These are phyloP conservation scores for Moricandia arvensis DNA, from an alignment of 345 rosid genomes.

Conservation along the genomic window DNA sequence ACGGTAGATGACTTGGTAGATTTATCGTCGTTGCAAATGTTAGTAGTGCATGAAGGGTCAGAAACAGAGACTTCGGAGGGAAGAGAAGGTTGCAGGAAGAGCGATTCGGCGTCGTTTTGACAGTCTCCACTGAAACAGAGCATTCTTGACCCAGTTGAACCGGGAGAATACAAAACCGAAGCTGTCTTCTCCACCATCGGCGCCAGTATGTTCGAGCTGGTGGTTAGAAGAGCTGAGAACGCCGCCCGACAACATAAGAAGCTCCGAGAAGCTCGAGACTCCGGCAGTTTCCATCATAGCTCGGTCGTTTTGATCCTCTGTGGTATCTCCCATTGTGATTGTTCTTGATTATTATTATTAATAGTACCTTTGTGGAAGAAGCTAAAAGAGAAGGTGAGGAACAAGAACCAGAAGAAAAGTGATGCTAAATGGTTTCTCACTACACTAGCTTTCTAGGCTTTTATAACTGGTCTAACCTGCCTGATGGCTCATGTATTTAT, in stretches of 20 bases:
- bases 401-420: background rate
- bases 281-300: slow-evolving; percentile 21
- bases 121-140: slow-evolving; percentile 63
- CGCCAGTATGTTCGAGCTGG: background rate
- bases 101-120: slow-evolving; percentile 30
- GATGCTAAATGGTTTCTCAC: slow-evolving; percentile 16
- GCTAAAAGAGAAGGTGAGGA: slow-evolving; percentile 13
- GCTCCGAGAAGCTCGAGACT: slow-evolving; percentile 58
- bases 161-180: slow-evolving; percentile 34
- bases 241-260: slow-evolving; percentile 50
- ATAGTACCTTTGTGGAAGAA: slow-evolving; percentile 1
- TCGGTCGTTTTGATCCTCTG: slow-evolving; percentile 24
- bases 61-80: slow-evolving; percentile 14
- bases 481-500: slow-evolving; percentile 6
- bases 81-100: slow-evolving; percentile 31
- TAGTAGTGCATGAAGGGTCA: slow-evolving; percentile 33
- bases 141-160: slow-evolving; percentile 56
- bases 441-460: slow-evolving; percentile 6
- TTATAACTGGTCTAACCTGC: slow-evolving; percentile 18
- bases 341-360: background rate
- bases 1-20: slow-evolving; percentile 26
- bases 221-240: slow-evolving; percentile 25
- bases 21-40: slow-evolving; percentile 3
- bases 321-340: slow-evolving; percentile 45
- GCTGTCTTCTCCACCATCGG: slow-evolving; percentile 30